phyloP scores from a whole-genome alignment of 225 moss, liverwort and hornwort species.

The Marchantia paleacea region DNA sequence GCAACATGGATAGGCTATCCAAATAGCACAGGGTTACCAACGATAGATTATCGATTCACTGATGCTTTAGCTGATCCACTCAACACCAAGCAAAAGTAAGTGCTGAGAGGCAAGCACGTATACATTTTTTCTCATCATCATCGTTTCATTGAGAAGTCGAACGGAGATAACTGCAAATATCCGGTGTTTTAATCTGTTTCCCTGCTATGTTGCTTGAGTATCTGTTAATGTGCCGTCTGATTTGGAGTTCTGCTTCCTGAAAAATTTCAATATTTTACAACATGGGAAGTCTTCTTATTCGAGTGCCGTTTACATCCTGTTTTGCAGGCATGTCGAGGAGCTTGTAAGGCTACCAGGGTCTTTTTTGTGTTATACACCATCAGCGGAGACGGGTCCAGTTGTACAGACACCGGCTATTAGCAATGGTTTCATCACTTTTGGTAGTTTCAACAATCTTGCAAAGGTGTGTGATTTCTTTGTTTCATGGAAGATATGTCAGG shows the following conservation, averaged over 20 bases:
- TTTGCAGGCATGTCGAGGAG: constrained; percentile 87
- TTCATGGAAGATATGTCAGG: background rate
- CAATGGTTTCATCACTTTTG: constrained; percentile 93
- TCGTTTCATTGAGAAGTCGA: background rate
- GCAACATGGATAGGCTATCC: constrained; percentile 99
- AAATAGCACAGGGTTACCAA: constrained; percentile 88
- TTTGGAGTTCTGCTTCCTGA: too few relatives aligned
- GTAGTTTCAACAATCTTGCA: constrained; percentile 99
- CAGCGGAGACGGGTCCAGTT: constrained; percentile 93
- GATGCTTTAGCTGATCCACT: constrained; percentile 94
- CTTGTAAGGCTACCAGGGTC: constrained; percentile 85
- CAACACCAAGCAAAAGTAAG: constrained; percentile 87
- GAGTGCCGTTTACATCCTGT: background rate
- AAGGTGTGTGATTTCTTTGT: constrained; percentile 50
- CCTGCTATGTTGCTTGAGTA: too few relatives aligned
- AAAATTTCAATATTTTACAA: too few relatives aligned
- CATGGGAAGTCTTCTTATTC: too few relatives aligned
- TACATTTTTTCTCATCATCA: background rate
- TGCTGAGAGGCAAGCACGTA: background rate
- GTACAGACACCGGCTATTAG: constrained; percentile 71
- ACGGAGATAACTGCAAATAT: background rate
- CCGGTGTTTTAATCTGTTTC: background rate
- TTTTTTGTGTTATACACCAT: constrained; percentile 97
- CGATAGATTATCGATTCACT: constrained; percentile 93
- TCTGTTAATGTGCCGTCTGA: too few relatives aligned